Percentiles rank a stretch among this genome's conserved stretches.
phyloP scores from a whole-genome alignment of 176 grass and related monocot species.

The Stipa capillata region DNA sequence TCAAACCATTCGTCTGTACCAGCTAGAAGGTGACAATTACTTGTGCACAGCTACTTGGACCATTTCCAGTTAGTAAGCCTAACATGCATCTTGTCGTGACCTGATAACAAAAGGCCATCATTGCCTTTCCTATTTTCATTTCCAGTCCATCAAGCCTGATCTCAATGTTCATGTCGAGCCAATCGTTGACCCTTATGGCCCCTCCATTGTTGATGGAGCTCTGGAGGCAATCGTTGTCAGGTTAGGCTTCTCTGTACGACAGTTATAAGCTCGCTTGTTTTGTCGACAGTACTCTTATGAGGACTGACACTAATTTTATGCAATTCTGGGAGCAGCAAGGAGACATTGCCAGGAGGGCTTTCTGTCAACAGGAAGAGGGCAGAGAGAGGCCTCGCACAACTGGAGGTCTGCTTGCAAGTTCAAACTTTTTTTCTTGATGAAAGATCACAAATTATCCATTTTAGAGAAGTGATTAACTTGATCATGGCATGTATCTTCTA shows the following conservation, averaged over 20 bases:
- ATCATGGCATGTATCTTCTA: no score
- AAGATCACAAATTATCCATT: background rate
- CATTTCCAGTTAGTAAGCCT: background rate
- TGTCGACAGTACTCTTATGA: no score
- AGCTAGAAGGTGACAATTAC: background rate
- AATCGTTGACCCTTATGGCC: constrained; percentile 78
- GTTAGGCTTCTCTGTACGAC: constrained; percentile 15
- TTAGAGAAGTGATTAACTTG: background rate
- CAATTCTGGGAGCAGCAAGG: constrained; percentile 50
- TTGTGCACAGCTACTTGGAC: background rate
- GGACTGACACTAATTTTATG: background rate
- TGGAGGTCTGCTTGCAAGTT: constrained; percentile 39
- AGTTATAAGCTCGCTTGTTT: background rate
- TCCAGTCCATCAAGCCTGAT: constrained; percentile 68
- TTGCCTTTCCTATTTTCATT: background rate
- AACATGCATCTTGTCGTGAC: background rate
- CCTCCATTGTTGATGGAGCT: constrained; percentile 54
- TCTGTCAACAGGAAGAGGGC: constrained; percentile 84
- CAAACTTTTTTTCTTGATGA: background rate
- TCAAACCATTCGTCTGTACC: background rate
- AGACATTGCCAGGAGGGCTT: constrained; percentile 64
- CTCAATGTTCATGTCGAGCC: constrained; percentile 50
- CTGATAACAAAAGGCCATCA: background rate
- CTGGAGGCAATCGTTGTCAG: constrained; percentile 92
- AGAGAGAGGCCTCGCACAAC: constrained; percentile 57